Base-by-base conservation (phyloP, 208 protist species). In the Trypanosoma lewisi region DNA sequence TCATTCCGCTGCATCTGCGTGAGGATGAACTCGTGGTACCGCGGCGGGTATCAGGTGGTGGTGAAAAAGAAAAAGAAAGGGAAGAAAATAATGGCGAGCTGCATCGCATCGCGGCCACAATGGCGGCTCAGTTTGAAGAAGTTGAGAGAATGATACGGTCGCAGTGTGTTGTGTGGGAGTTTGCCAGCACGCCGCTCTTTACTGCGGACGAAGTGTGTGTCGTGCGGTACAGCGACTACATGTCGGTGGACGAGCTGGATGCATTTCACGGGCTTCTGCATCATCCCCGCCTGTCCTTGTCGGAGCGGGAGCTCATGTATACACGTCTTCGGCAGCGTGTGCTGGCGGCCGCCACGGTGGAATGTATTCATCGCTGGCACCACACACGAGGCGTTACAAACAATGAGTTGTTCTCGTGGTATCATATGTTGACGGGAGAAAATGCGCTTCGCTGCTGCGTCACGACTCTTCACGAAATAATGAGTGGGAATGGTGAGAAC, bases 1-100 rank as follows among this genome's bases (percentile, higher is more conserved):
- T 93, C 1, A 54, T 87, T 31, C 84, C 83, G 4, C 80, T 95
- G 58, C 78, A 93, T 60, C 62, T 95, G 17, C 63, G 71, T 5
- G 89, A 95, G 65, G 70, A 72, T 1, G 85, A 80, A 52, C 74
- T 95, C 7, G 37, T 95, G 0, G 23, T 82, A 8, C 82, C 78
- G 5, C 64, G 75, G 16, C 11, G 39, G 47, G 49, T n/a, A n/a
- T n/a, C 44, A 27, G 21, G 21, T 16, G 33, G 9, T 19, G n/a
- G 16, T n/a, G 27, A 31, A 28, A 21, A 45, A 17, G 17, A 27
- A 23, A 30, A 36, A 45, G n/a, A 8, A 8, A 23, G 11, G 5
- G 37, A 31, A 25, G 9, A n/a, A 31, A 37, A 21, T 12, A 23
- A 39, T 12, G 41, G 9, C 1, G 28, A 52, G 27, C 12, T 50